phyloP scores from a whole-genome alignment of 495 filamentous ascomycete species.

The Niebla homalea region DNA sequence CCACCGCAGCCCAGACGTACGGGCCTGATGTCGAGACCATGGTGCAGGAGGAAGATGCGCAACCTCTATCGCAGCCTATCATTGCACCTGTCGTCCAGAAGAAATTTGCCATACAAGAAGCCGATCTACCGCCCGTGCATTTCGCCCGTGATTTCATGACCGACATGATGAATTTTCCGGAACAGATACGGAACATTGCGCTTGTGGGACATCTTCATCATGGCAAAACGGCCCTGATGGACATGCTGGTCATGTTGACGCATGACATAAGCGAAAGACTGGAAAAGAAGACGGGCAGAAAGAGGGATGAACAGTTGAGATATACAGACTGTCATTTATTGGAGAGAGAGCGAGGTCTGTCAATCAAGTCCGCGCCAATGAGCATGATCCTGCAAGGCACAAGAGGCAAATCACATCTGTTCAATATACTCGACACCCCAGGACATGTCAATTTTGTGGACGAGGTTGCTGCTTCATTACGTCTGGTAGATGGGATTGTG shows the following conservation, averaged over 20 bases:
- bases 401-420: conserved; percentile 85
- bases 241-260: conserved; percentile 92
- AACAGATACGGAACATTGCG: conserved; percentile 85
- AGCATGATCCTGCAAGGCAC: conserved; percentile 77
- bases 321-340: conserved; percentile 88
- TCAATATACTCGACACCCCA: conserved; percentile 92
- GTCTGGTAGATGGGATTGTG: conserved; percentile 82
- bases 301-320: conserved; percentile 76
- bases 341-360: conserved; percentile 82
- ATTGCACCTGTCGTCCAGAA: conserved; percentile 86
- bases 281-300: conserved; percentile 66
- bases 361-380: conserved; percentile 90
- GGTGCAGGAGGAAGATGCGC: conserved; percentile 95
- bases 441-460: conserved; percentile 98
- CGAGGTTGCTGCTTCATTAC: conserved; percentile 78
- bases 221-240: conserved; percentile 96
- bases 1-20: conserved; percentile 88
- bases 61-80: conserved; percentile 82
- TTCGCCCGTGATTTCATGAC: conserved; percentile 88
- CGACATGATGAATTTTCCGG: conserved; percentile 90
- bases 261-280: conserved; percentile 69
- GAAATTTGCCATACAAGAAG: conserved; percentile 88
- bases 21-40: conserved; percentile 86
- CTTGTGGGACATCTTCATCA: conserved; percentile 90
- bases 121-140: conserved; percentile 73